Evolutionary conservation across 2,329 filamentous ascomycete species (phyloP).

Genomic region (Neofusicoccum cordaticola): DNA sequence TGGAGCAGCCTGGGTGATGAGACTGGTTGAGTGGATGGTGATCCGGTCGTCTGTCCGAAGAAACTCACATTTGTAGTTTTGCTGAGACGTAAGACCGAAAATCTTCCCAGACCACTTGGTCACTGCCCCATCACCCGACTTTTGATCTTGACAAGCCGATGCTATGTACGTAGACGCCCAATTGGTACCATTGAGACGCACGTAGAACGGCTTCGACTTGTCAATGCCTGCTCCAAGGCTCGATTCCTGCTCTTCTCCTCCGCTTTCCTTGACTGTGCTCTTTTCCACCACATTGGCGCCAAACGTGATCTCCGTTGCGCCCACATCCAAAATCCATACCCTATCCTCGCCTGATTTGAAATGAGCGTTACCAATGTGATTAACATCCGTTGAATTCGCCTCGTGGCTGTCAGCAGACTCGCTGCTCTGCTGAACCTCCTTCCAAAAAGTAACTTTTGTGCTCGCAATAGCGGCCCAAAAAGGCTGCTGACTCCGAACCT

Average conservation of each 20-base stretch:
- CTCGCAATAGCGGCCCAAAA: constrained; percentile 92
- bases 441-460: constrained; percentile 94
- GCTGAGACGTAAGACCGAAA: constrained; percentile 65
- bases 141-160: constrained; percentile 47
- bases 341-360: constrained; percentile 68
- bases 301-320: constrained; percentile 74
- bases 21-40: constrained; percentile 68
- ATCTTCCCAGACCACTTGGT: constrained; percentile 68
- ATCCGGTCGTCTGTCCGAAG: constrained; percentile 64
- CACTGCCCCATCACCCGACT: constrained; percentile 44
- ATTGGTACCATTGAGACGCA: constrained; percentile 72
- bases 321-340: constrained; percentile 79
- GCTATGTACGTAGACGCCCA: constrained; percentile 76
- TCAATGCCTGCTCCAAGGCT: constrained; percentile 54
- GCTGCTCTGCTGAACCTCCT: constrained; percentile 72
- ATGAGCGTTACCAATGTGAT: constrained; percentile 72
- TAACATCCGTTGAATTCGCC: constrained; percentile 71
- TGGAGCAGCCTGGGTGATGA: constrained; percentile 63
- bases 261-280: constrained; percentile 35
- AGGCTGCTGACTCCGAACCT: constrained; percentile 85
- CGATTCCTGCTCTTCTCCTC: constrained; percentile 36
- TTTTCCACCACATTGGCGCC: constrained; percentile 35
- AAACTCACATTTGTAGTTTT: constrained; percentile 77
- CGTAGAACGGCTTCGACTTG: constrained; percentile 71
- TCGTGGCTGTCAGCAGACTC: constrained; percentile 70